Evolutionary conservation across 345 rosid genomes (phyloP).

Genomic region (Euphorbia pulcherrima): DNA sequence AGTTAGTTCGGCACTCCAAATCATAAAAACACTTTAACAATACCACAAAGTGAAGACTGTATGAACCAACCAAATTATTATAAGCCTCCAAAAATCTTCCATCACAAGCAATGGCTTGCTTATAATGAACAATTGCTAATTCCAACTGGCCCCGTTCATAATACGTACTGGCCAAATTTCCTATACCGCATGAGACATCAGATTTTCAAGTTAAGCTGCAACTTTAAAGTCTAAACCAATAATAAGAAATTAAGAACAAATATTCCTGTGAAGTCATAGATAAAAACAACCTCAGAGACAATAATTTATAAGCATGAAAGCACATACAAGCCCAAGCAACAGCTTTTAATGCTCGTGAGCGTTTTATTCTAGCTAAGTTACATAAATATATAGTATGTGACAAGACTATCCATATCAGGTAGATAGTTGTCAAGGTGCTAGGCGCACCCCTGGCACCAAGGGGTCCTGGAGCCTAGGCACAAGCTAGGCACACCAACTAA

Average conservation of each 20-base stretch:
- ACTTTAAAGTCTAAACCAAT: no score
- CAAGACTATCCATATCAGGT: background rate
- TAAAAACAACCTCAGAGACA: background rate
- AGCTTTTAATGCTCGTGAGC: background rate
- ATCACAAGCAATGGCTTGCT: slow-evolving; percentile 81
- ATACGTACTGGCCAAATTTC: slow-evolving; percentile 80
- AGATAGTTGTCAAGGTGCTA: no score
- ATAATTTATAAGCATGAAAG: background rate
- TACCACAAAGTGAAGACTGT: slow-evolving; percentile 3
- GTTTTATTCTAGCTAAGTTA: background rate
- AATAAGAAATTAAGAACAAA: background rate
- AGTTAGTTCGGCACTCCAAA: background rate
- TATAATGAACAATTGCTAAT: slow-evolving; percentile 78
- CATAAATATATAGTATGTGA: background rate
- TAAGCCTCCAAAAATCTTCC: slow-evolving; percentile 90
- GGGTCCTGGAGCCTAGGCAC: no score
- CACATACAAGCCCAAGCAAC: background rate
- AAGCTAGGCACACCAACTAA: no score
- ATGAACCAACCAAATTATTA: slow-evolving; percentile 79
- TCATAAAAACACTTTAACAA: background rate
- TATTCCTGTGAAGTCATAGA: background rate
- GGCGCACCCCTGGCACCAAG: no score
- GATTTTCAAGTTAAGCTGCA: background rate
- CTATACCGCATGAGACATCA: slow-evolving; percentile 34
- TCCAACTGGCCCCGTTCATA: slow-evolving; percentile 90